Conservation (phyloP, 2,329 filamentous ascomycete species). For the Alternaria sp. region DNA sequence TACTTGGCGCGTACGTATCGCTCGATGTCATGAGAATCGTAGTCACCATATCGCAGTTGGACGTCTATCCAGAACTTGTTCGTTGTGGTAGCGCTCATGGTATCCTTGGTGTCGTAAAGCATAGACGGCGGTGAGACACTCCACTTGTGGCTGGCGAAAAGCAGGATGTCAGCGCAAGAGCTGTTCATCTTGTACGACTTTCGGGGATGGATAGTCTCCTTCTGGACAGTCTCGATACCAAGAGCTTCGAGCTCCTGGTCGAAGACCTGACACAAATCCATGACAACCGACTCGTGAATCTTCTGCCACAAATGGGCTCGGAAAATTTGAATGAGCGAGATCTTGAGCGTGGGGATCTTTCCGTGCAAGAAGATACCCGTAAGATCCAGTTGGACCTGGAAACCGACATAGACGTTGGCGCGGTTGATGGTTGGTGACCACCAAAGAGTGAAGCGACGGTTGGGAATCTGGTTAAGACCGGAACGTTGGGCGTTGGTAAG, state of each 20-base stretch:
- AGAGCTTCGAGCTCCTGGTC: constrained; percentile 96
- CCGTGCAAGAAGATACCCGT: constrained; percentile 99
- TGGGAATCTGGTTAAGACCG: constrained; percentile 97
- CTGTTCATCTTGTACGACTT: constrained; percentile 99
- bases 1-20: constrained; percentile 98
- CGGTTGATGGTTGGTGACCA: constrained; percentile 92
- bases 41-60: constrained; percentile 94
- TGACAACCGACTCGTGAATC: constrained; percentile 97
- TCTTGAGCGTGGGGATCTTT: constrained; percentile 98
- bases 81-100: constrained; percentile 90
- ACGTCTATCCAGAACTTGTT: constrained; percentile 99
- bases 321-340: constrained; percentile 98
- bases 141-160: constrained; percentile 99
- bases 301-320: constrained; percentile 99
- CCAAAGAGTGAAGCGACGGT: constrained; percentile 97
- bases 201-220: constrained; percentile 98
- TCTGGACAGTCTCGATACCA: constrained; percentile 96
- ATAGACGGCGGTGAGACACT: constrained; percentile 94
- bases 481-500: constrained; percentile 95
- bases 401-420: constrained; percentile 98
- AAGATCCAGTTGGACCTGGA: constrained; percentile 97
- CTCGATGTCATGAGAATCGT: constrained; percentile 98
- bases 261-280: constrained; percentile 98
- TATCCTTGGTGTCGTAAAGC: constrained; percentile 94
- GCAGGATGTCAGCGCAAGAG: constrained; percentile 93